Conservation (phyloP, 2,329 filamentous ascomycete species). For the Dothiorella sarmentorum region DNA sequence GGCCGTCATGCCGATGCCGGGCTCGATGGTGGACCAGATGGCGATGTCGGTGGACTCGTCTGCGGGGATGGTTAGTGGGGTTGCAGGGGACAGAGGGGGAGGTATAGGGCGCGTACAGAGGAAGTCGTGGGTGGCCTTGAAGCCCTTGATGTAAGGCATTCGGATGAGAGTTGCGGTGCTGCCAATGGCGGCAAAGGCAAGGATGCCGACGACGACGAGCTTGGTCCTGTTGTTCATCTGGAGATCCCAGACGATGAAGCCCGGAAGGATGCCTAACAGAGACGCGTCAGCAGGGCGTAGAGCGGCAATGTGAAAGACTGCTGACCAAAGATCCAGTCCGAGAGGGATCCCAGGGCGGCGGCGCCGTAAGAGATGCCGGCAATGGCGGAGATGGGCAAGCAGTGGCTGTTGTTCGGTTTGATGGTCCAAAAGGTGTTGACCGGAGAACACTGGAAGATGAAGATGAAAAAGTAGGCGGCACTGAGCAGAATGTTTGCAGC, state of each 20-base stretch:
- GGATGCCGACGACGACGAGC: slow-evolving; percentile 49
- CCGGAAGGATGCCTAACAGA: slow-evolving; percentile 29
- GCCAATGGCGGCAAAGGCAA: slow-evolving; percentile 50
- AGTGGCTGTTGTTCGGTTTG: slow-evolving; percentile 38
- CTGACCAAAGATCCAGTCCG: slow-evolving; percentile 31
- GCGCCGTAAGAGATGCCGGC: slow-evolving; percentile 49
- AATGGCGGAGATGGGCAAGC: slow-evolving; percentile 45
- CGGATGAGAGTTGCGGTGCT: slow-evolving; percentile 51
- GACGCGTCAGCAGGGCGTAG: background rate
- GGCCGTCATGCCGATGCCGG: slow-evolving; percentile 42
- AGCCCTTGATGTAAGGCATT: slow-evolving; percentile 41
- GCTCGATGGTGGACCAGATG: slow-evolving; percentile 31
- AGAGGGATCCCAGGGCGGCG: slow-evolving; percentile 28
- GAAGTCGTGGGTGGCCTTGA: slow-evolving; percentile 41
- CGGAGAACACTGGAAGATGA: slow-evolving; percentile 53
- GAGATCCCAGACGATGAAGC: slow-evolving; percentile 53
- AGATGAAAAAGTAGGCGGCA: slow-evolving; percentile 49
- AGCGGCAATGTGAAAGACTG: background rate
- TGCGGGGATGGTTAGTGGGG: background rate
- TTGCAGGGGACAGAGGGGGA: too few species aligned
- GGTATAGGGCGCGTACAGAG: slow-evolving; percentile 32
- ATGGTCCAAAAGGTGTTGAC: slow-evolving; percentile 51
- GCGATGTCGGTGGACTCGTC: slow-evolving; percentile 15
- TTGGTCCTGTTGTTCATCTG: slow-evolving; percentile 55
- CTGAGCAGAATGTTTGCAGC: slow-evolving; percentile 44